Base-by-base conservation (phyloP, 1,139 yeast species). In the Suhomyces yuchorum region DNA sequence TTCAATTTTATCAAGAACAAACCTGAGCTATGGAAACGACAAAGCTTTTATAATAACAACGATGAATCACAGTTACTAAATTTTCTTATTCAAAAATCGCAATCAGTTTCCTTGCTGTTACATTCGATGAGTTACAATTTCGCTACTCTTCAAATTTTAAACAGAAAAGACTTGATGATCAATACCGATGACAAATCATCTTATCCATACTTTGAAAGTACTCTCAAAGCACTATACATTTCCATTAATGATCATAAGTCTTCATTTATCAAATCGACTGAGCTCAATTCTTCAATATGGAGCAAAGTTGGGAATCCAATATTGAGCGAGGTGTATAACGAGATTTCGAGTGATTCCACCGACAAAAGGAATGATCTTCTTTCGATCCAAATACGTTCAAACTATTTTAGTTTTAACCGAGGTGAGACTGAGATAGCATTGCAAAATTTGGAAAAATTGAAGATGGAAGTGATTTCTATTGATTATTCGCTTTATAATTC, bases 1-100 rank as follows among this genome's bases (percentile, higher is more conserved):
- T 84, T 84, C 59, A 80, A 84, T 52, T 87, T 87, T 54, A 74
- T 88, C 60, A 81, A 81, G 51, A 79, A 80, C 52, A 78, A 84
- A 54, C 96, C 96, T 0, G 75, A 79, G 34, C 63, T 84, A 36
- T 73, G 79, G 78, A 57, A 61, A 30, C 56, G 59, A 9, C 77
- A 71, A 56, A 71, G 76, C 3, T 62, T 76, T 53, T 68, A 69
- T 43, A 73, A 71, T 53, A 70, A 67, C 48, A 70, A 68, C 51
- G 69, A 70, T 52, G 75, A 78, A 46, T 82, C 78, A 51, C 92
- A 86, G 58, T 75, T 88, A 18, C 67, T 87, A 9, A 81, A 80
- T 43, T 85, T 85, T 58, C 67, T 88, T 42, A 80, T 84, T 34
- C 69, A 78, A 17, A 82, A 82, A 56, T 77, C 88, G 0, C 79